A percentile compares a stretch with the other conserved stretches of the same genome.
phyloP scores from a whole-genome alignment of 2,329 filamentous ascomycete species.

The Monosporascus sp. region DNA sequence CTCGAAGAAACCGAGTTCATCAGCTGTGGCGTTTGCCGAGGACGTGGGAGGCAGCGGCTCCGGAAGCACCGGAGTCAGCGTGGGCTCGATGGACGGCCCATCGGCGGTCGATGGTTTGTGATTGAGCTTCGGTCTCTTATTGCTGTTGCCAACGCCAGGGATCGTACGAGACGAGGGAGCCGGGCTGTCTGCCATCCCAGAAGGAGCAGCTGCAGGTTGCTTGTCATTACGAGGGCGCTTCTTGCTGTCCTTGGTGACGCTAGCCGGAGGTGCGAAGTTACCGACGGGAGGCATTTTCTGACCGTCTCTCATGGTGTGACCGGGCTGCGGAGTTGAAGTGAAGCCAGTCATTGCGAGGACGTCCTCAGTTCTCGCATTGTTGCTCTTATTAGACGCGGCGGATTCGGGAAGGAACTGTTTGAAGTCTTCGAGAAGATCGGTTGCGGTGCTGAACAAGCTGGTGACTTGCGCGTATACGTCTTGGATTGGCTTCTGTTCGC shows the following conservation, averaged over 20 bases:
- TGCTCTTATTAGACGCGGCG: slow-evolving; percentile 53
- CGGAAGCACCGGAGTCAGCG: slow-evolving; percentile 80
- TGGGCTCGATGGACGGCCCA: slow-evolving; percentile 69
- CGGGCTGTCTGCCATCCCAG: slow-evolving; percentile 39
- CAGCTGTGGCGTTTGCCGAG: slow-evolving; percentile 67
- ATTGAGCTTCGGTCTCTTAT: slow-evolving; percentile 68
- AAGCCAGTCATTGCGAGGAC: slow-evolving; percentile 52
- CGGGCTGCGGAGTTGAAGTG: slow-evolving; percentile 47
- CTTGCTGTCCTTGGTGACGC: slow-evolving; percentile 84
- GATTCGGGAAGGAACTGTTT: slow-evolving; percentile 98
- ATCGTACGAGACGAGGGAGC: slow-evolving; percentile 31
- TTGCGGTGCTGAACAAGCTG: slow-evolving; percentile 84
- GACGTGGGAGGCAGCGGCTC: slow-evolving; percentile 77
- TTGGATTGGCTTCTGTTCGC: slow-evolving; percentile 96
- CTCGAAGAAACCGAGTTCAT: slow-evolving; percentile 92
- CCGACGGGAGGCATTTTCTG: slow-evolving; percentile 90
- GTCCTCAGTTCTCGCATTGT: slow-evolving; percentile 59
- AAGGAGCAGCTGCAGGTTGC: slow-evolving; percentile 41
- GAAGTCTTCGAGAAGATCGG: slow-evolving; percentile 94
- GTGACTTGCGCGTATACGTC: slow-evolving; percentile 98
- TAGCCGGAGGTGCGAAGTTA: slow-evolving; percentile 80
- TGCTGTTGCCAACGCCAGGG: slow-evolving; percentile 33
- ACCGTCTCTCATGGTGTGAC: slow-evolving; percentile 45
- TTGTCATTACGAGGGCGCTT: slow-evolving; percentile 69
- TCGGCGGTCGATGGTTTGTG: slow-evolving; percentile 59